Base-by-base conservation (phyloP, 805 yeast genomes). In the Jamesozyma piceae region DNA sequence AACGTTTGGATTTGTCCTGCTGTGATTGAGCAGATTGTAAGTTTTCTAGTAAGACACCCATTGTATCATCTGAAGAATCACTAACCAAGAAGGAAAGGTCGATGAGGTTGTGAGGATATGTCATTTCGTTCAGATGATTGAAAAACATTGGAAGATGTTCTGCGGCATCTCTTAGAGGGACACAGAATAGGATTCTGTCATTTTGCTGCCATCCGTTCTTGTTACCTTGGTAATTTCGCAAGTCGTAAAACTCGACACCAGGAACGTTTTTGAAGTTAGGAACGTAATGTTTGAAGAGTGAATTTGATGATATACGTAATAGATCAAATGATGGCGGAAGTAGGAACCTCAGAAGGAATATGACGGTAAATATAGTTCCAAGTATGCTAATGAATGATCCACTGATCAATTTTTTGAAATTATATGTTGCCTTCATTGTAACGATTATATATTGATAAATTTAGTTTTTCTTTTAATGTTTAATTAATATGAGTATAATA, bases 121-220 rank as follows among this genome's bases (percentile, higher is more conserved):
- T 77, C 60, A 88, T 69, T 59, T 80, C 80, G 42, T 66, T 68
- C 80, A 89, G 72, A 63, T 88, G 94, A 27, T 77, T 74, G 58
- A 88, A 89, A 54, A 89, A 86, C 85, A 87, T 80, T 34, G 92
- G 90, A 60, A 88, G 69, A 68, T 87, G 96, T 17, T 81, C 76
- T 2, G 89, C 83, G 1, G 97, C 97, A 61, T 89, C 96, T 66
- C 97, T 77, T 51, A 88, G 69, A 5, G 97, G 97, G 10, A 89
- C 95, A 51, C 90, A 78, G 51, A 86, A 84, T 45, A 88, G 66
- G 18, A 88, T 81, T 38, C 95, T 71, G 58, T 89, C 95, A 13
- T 74, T 76, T 38, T 70, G 67, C 52, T 80, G 82, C 92, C 92
- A 82, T 6, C 96, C 96, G 41, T 78, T 73, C 5, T 72, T 72